These are phyloP conservation scores for Pythium insidiosum DNA, from an alignment of 352 stramenopile species.

Conservation along the genomic window DNA sequence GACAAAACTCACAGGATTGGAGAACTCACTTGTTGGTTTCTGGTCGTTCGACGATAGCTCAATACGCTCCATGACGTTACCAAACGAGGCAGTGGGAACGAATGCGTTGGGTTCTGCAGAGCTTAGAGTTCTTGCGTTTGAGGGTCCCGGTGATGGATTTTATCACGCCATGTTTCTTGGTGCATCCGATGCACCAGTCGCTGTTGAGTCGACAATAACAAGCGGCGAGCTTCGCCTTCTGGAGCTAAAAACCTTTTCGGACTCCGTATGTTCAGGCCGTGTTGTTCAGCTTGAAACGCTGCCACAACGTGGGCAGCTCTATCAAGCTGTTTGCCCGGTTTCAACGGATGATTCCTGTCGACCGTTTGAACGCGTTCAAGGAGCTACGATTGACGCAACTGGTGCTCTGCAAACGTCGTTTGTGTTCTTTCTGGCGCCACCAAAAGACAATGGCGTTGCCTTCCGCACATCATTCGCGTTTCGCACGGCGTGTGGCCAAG, in stretches of 20 bases:
- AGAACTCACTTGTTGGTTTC: conserved; percentile 13
- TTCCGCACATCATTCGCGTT: neutral
- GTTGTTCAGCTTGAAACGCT: too few relatives aligned
- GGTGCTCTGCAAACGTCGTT: neutral
- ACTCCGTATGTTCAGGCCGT: too few relatives aligned
- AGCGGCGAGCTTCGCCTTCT: too few relatives aligned
- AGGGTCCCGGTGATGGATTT: neutral
- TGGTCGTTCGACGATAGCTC: conserved; percentile 16
- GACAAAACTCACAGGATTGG: conserved; percentile 14
- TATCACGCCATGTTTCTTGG: neutral
- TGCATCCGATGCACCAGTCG: neutral
- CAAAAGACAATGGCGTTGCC: neutral
- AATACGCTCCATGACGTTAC: neutral
- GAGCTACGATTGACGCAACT: neutral
- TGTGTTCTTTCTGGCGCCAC: too few relatives aligned
- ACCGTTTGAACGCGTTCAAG: too few relatives aligned
- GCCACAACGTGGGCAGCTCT: too few relatives aligned
- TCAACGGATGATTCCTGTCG: too few relatives aligned
- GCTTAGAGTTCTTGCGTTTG: too few relatives aligned
- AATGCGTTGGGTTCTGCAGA: too few relatives aligned
- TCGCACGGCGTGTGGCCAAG: neutral
- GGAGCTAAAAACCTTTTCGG: too few relatives aligned
- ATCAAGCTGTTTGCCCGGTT: too few relatives aligned
- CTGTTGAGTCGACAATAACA: neutral
- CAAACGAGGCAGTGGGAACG: neutral